Conservation (phyloP, 2,329 filamentous ascomycete genomes). For the Epichloe baconii region DNA sequence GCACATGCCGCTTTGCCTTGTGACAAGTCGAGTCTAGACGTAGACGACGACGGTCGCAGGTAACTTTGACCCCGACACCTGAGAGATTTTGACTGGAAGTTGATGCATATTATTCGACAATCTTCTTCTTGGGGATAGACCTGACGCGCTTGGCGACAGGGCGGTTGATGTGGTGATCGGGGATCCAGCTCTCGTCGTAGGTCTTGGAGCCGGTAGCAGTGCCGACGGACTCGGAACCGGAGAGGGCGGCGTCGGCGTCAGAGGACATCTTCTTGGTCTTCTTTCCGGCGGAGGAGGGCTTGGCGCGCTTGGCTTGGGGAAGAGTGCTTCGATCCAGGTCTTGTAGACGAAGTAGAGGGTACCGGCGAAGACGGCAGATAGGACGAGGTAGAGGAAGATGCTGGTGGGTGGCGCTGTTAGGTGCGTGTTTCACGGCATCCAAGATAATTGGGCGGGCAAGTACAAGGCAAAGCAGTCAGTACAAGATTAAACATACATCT, state of each 20-base stretch:
- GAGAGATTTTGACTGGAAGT: background rate
- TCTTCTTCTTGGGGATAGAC: slow-evolving; percentile 38
- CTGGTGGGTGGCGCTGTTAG: slow-evolving; percentile 29
- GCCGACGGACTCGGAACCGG: slow-evolving; percentile 58
- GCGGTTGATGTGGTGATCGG: slow-evolving; percentile 75
- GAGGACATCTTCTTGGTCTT: slow-evolving; percentile 53
- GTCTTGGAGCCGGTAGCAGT: slow-evolving; percentile 56
- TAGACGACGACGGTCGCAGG: no score
- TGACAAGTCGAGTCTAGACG: no score
- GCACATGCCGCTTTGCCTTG: no score
- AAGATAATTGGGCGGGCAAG: no score
- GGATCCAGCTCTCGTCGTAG: slow-evolving; percentile 92
- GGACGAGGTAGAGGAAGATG: slow-evolving; percentile 94
- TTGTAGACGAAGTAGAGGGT: slow-evolving; percentile 95
- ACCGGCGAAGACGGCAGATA: slow-evolving; percentile 63
- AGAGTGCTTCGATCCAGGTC: slow-evolving; percentile 92
- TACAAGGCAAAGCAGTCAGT: background rate
- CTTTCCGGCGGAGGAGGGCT: slow-evolving; percentile 30
- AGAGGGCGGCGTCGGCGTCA: slow-evolving; percentile 47
- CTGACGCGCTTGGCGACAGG: slow-evolving; percentile 59
- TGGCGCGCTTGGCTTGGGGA: slow-evolving; percentile 70
- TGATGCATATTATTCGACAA: slow-evolving; percentile 14
- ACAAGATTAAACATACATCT: slow-evolving; percentile 55
- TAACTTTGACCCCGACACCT: no score
- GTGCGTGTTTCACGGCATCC: background rate